Evolutionary conservation across 345 rosid species (phyloP).

Genomic region (Ceriops zippeliana): DNA sequence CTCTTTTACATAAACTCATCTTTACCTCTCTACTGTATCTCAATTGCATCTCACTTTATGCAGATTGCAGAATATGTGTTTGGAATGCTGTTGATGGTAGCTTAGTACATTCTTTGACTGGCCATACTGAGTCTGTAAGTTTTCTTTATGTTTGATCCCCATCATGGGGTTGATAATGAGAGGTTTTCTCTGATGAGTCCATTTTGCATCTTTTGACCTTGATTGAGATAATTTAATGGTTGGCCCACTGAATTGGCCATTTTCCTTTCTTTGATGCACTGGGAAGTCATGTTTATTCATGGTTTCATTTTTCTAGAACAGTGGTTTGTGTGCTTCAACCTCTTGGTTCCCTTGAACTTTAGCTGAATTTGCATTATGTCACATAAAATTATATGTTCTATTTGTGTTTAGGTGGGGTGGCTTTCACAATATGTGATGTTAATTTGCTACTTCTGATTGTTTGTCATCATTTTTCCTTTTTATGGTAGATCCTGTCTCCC

Average conservation of each 20-base stretch:
- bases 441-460: not conserved
- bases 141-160: conserved; percentile 3
- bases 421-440: not conserved
- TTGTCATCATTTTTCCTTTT: conserved; percentile 4
- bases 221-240: no score
- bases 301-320: not conserved
- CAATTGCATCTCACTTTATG: conserved; percentile 24
- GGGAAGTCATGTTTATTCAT: not conserved
- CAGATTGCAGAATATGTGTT: conserved; percentile 99
- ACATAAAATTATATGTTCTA: conserved; percentile 3
- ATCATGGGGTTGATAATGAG: not conserved
- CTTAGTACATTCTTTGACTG: conserved; percentile 93
- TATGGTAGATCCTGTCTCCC: conserved; percentile 5
- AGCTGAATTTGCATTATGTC: not conserved
- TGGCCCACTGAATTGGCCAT: no score
- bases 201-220: no score
- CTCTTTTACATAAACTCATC: conserved; percentile 4
- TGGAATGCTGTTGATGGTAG: conserved; percentile 99
- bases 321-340: conserved; percentile 2
- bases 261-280: no score
- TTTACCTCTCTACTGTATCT: conserved; percentile 12
- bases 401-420: conserved; percentile 3
- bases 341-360: not conserved
- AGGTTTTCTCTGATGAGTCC: no score
- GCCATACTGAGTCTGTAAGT: conserved; percentile 94